Base-by-base conservation (phyloP, 2,329 filamentous ascomycete species). In the Fusarium siculi region DNA sequence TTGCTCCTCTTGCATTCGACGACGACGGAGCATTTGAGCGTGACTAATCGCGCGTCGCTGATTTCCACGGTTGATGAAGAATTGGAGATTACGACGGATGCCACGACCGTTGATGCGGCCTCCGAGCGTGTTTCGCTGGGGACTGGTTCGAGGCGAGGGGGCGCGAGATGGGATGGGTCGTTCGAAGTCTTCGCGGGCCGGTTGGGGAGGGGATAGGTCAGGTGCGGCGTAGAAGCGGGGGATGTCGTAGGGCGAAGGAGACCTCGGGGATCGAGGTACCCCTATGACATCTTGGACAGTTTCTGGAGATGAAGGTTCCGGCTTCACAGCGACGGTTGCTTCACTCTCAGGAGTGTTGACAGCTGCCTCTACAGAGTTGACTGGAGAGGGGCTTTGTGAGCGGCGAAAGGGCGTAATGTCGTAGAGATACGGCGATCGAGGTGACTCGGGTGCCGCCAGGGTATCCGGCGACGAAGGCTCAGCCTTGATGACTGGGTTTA, bases 401-500 rank as follows among this genome's bases (percentile, higher is more conserved):
- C 21, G 21, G 1, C 1, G 10, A 30, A n/a, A n/a, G 9, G 28
- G 14, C 0, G 7, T 3, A 5, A 49, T 49, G 7, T 30, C 46
- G 7, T 32, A 32, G 3, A 49, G 46, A 2, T 0, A 2, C n/a
- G 21, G 46, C 10, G 28, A 49, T 32, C 28, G 15, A 7, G 25
- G 44, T 21, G 25, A 30, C 0, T 30, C 44, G 0, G 46, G 28
- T 12, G 28, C 28, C 0, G 7, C 21, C 2, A 49, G 21, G 15
- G 28, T 49, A 49, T 18, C 28, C 1, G 21, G 28, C 2, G 46
- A 49, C 7, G 7, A 15, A 18, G 21, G 28, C 28, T 32, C 46
- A 0, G 28, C 21, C 21, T n/a, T 18, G 4, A 32, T 21, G 18
- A 10, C 5, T 3, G 18, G 1, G 43, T 28, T 7, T 3, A 0